phyloP scores from a whole-genome alignment of 1,284 basidiomycete species.

The Cryptococcus sp. region DNA sequence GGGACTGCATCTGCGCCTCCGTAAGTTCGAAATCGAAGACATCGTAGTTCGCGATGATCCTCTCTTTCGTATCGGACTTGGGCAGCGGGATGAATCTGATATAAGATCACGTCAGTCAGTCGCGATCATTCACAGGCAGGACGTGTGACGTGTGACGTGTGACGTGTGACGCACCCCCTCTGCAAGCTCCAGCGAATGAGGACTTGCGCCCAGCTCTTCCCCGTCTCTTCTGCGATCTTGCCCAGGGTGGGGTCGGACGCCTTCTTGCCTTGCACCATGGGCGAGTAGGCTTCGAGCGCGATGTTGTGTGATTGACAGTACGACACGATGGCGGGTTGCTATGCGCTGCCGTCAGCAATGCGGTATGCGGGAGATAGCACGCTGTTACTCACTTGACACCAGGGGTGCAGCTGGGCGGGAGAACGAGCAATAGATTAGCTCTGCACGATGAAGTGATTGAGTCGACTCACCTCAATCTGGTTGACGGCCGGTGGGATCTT shows the following conservation, averaged over 20 bases:
- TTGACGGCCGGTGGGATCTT: constrained; percentile 68
- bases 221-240: constrained; percentile 63
- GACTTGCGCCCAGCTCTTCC: constrained; percentile 69
- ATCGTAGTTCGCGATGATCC: constrained; percentile 68
- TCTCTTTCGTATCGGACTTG: constrained; percentile 62
- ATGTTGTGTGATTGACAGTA: constrained; percentile 70
- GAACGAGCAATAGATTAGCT: background rate
- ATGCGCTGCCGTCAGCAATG: background rate
- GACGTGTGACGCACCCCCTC: constrained; percentile 60
- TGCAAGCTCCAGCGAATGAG: constrained; percentile 79
- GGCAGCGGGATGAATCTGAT: constrained; percentile 69
- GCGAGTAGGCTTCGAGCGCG: constrained; percentile 74
- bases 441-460: too few species aligned
- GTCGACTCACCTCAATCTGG: constrained; percentile 63
- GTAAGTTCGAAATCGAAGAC: constrained; percentile 70
- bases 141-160: constrained; percentile 25
- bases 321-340: constrained; percentile 69
- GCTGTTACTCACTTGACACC: constrained; percentile 57
- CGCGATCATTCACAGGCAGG: background rate
- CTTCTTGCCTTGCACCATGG: constrained; percentile 62
- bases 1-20: constrained; percentile 61
- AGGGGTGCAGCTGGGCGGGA: constrained; percentile 68
- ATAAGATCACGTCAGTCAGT: background rate
- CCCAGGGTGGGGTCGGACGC: constrained; percentile 62
- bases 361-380: background rate